Percentiles rank a stretch among this genome's conserved stretches.
These are phyloP conservation scores for Leucocoprinus birnbaumii DNA, from an alignment of 768 basidiomycete species.

Conservation along the genomic window DNA sequence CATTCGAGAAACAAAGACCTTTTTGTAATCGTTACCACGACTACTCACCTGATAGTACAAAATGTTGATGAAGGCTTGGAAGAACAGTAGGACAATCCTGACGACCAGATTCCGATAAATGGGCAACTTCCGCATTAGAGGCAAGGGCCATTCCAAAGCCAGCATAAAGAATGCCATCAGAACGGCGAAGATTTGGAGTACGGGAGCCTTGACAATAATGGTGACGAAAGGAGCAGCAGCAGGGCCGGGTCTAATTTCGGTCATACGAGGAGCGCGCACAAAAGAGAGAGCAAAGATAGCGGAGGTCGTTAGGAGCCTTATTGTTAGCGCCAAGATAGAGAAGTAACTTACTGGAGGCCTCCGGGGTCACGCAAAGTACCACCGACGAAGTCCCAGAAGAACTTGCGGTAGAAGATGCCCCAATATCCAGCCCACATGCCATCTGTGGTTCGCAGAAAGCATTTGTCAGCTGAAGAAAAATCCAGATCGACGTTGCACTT, in stretches of 20 bases:
- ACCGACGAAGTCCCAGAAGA: slow-evolving; percentile 95
- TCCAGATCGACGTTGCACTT: slow-evolving; percentile 29
- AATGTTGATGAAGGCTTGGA: slow-evolving; percentile 60
- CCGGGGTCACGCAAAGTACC: slow-evolving; percentile 77
- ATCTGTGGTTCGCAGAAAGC: slow-evolving; percentile 38
- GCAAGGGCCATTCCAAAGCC: slow-evolving; percentile 71
- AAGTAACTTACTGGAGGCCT: slow-evolving; percentile 65
- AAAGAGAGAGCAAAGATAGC: too few relatives aligned
- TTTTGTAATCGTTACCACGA: neutral
- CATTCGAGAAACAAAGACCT: neutral
- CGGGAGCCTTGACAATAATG: slow-evolving; percentile 74
- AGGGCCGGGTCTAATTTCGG: slow-evolving; percentile 49
- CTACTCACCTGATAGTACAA: slow-evolving; percentile 68
- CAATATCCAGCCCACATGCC: slow-evolving; percentile 80
- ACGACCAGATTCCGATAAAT: slow-evolving; percentile 66
- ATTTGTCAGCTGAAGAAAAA: neutral
- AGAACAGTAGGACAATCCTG: slow-evolving; percentile 58
- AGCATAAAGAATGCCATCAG: slow-evolving; percentile 56
- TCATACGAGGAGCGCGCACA: neutral
- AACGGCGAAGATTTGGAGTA: slow-evolving; percentile 71
- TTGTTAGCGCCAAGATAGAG: neutral
- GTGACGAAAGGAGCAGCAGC: slow-evolving; percentile 61
- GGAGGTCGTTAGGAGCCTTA: neutral
- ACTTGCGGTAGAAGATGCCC: slow-evolving; percentile 85
- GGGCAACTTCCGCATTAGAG: slow-evolving; percentile 47